Percentiles rank a stretch among this genome's conserved stretches.
Evolutionary conservation across 805 yeast species (phyloP).

Genomic region (Cyberlindnera misumaiensis): DNA sequence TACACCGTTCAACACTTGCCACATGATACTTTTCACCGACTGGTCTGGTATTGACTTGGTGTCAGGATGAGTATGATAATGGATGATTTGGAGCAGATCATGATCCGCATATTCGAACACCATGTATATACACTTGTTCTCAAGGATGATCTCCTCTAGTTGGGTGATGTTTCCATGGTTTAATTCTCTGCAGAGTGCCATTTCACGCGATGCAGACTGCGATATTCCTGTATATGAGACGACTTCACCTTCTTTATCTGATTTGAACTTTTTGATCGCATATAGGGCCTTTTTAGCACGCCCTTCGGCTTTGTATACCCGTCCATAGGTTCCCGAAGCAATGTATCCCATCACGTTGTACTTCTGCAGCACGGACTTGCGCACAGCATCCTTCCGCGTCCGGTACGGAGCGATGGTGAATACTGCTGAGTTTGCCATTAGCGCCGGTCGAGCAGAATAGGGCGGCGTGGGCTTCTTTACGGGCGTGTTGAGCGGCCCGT

Average conservation of each 20-base stretch:
- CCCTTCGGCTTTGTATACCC: slow-evolving; percentile 82
- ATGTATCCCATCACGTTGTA: slow-evolving; percentile 91
- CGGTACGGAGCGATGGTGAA: slow-evolving; percentile 55
- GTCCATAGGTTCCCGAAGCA: slow-evolving; percentile 97
- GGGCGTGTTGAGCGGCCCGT: slow-evolving; percentile 1
- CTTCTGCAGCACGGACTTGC: slow-evolving; percentile 73
- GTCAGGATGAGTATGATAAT: slow-evolving; percentile 89
- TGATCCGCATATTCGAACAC: slow-evolving; percentile 96
- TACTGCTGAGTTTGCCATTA: slow-evolving; percentile 49
- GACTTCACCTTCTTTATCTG: slow-evolving; percentile 86
- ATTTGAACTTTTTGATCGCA: slow-evolving; percentile 94
- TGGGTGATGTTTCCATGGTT: slow-evolving; percentile 73
- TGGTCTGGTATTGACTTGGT: slow-evolving; percentile 48
- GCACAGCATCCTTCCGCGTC: slow-evolving; percentile 52
- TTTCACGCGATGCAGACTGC: slow-evolving; percentile 93
- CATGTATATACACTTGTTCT: slow-evolving; percentile 87
- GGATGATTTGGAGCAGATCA: slow-evolving; percentile 89
- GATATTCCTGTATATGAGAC: slow-evolving; percentile 90
- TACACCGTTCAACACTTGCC: slow-evolving; percentile 92
- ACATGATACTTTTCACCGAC: slow-evolving; percentile 76
- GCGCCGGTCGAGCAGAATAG: slow-evolving; percentile 29
- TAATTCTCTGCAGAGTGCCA: slow-evolving; percentile 89
- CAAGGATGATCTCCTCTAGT: slow-evolving; percentile 76
- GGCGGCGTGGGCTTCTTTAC: slow-evolving; percentile 8
- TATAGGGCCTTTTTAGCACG: slow-evolving; percentile 25